Evolutionary conservation across 768 basidiomycete species (phyloP).

Genomic region (Candolleomyces efflorescens): DNA sequence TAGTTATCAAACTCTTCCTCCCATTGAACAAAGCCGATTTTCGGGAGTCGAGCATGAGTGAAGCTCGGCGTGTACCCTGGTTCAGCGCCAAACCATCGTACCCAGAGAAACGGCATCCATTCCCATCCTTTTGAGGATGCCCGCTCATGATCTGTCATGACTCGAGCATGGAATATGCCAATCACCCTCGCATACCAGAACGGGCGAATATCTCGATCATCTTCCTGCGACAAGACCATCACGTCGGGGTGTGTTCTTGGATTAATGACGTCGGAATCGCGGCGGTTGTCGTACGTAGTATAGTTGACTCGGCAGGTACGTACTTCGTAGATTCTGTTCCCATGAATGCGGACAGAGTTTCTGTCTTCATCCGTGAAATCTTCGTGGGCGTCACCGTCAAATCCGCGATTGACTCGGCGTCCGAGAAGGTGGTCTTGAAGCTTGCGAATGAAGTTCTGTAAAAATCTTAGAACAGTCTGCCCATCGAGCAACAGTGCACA

Average conservation of each 20-base stretch:
- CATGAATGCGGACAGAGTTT: constrained; percentile 13
- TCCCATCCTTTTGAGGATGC: no score
- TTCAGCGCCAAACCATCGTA: no score
- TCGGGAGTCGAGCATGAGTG: no score
- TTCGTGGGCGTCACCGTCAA: constrained; percentile 25
- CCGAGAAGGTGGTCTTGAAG: constrained; percentile 31
- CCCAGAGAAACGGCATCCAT: no score
- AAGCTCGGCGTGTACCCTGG: no score
- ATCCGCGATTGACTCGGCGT: constrained; percentile 16
- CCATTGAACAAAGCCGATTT: no score
- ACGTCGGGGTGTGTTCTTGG: constrained; percentile 26
- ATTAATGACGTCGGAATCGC: constrained; percentile 22
- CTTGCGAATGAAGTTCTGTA: constrained; percentile 24
- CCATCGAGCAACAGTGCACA: not conserved
- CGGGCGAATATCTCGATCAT: constrained; percentile 8
- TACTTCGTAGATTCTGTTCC: constrained; percentile 21
- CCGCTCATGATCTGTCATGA: no score
- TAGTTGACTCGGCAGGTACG: constrained; percentile 21
- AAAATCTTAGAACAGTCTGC: not conserved
- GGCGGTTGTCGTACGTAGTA: constrained; percentile 24
- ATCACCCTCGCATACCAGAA: constrained; percentile 21
- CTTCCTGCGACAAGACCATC: constrained; percentile 19
- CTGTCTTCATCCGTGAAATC: constrained; percentile 17
- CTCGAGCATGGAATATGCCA: constrained; percentile 15
- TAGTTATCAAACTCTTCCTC: no score